Base-by-base conservation (phyloP, 768 basidiomycete genomes). In the Podaxis sp. region DNA sequence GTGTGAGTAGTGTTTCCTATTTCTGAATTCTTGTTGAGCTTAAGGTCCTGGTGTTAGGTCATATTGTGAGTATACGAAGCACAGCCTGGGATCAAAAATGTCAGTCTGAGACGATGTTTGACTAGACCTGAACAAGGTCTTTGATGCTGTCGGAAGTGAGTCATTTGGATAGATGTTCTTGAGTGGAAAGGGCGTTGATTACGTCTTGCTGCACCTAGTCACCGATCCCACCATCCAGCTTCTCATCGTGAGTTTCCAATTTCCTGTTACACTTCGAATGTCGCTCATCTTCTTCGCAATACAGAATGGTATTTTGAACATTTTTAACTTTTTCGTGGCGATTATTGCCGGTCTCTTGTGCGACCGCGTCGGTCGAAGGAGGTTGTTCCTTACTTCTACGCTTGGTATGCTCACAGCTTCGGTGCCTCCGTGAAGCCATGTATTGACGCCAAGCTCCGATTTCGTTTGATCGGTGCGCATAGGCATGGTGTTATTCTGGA, bases 401-500 rank as follows among this genome's bases (percentile, higher is more conserved):
- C 67, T 75, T 59, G 80, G 80, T 75, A 53, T 36, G 33, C 25
- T 38, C 36, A 33, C 1, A 50, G 36, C 54, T 62, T 19, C 15
- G 52, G 25, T 43, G 41, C 5, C 9, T 46, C 8, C 19, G 6
- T 9, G 43, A 46, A 17, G 5, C 9, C 43, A 9, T n/a, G 43
- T n/a, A 46, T 46, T 46, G 43, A 46, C n/a, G 55, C 61, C 55
- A 63, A 43, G 12, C 2, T 56, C 57, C n/a, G 65, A 75, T 62
- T 9, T 47, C 11, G 47, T 22, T 17, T 29, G 24, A 24, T 29
- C 38, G 1, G 13, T n/a, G 29, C 6, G 22, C 0, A 15, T 52
- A 72, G 75, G 76, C 13, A 88, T 88, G 85, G 67, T 81, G 6
- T 36, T 86, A 7, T 84, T 84, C 71, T 88, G 83, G 76, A 80